These are phyloP conservation scores for Pluteus cervinus DNA, from an alignment of 768 basidiomycete genomes.

Conservation along the genomic window DNA sequence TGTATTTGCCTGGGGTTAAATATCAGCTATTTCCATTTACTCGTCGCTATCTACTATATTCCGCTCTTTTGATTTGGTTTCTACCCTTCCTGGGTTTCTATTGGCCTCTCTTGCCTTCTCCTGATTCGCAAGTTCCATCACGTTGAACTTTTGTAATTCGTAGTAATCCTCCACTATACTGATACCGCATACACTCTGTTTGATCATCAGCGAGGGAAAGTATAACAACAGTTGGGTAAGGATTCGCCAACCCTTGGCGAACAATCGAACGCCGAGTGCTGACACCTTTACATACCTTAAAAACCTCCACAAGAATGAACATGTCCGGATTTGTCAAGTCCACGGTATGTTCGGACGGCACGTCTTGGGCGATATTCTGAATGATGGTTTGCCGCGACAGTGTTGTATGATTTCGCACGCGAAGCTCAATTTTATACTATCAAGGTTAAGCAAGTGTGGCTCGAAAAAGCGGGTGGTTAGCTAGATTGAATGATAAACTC, in stretches of 20 bases:
- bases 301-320: slow-evolving; percentile 76
- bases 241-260: no score
- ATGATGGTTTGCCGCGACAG: slow-evolving; percentile 55
- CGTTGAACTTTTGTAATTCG: slow-evolving; percentile 69
- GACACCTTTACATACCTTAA: slow-evolving; percentile 54
- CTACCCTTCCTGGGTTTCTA: slow-evolving; percentile 13
- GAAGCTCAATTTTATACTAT: slow-evolving; percentile 80
- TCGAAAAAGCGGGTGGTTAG: slow-evolving; percentile 1
- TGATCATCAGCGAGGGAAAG: slow-evolving; percentile 3
- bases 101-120: slow-evolving; percentile 32
- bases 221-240: no score
- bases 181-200: slow-evolving; percentile 71
- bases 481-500: slow-evolving; percentile 7
- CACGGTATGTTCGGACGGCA: slow-evolving; percentile 64
- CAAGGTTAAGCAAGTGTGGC: no score
- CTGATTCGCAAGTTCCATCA: slow-evolving; percentile 60
- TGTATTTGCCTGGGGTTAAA: background rate
- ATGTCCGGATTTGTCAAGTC: slow-evolving; percentile 63
- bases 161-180: slow-evolving; percentile 73
- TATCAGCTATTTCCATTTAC: no score
- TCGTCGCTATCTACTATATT: background rate
- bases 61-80: slow-evolving; percentile 2
- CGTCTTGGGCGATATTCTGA: slow-evolving; percentile 61
- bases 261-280: no score
- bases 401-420: slow-evolving; percentile 72